Base-by-base conservation (phyloP, 805 yeast species). In the Candida tallmaniae region DNA sequence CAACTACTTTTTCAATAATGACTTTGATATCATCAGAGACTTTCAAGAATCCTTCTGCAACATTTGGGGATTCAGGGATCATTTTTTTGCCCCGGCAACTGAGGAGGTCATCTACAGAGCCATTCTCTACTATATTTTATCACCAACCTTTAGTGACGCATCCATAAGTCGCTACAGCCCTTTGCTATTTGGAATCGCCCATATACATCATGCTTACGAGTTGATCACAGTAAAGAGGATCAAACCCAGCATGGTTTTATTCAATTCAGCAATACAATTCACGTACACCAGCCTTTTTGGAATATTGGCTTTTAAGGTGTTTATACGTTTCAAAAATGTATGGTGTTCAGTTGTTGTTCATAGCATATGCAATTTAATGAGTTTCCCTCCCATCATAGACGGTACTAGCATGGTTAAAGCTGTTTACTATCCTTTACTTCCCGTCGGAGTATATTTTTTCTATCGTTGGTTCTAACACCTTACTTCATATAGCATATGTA, bases 91-190 rank as follows among this genome's bases (percentile, higher is more conserved):
- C 0, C 96, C 96, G 4, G 30, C 80, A 2, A 78, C 90, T 0
- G 96, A 86, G 51, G 96, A 86, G 50, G 42, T 84, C 19, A 71
- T 83, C 2, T 86, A 78, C 51, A 64, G 94, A 2, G 65, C 80
- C 0, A 68, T 44, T 39, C 72, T 40, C 38, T 62, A 38, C 43
- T 58, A 29, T 36, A 56, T 38, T 47, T 53, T 45, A 35, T 26
- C 35, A 17, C 51, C 50, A 2, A 11, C 35, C 6, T 35, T 38
- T 13, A 16, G 37, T 1, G 24, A 27, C 1, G 17, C 25, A 0
- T 27, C 25, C 8, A 40, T 62, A 14, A 51, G 73, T 1, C 44
- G 47, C 12, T 50, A 57, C 19, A 70, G 84, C 1, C 93, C 95
- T 1, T 47, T 76, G 6, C 65, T 77, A 36, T 86, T 86, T 60